Conservation (phyloP, 495 filamentous ascomycete genomes). For the Podospora anserina region DNA sequence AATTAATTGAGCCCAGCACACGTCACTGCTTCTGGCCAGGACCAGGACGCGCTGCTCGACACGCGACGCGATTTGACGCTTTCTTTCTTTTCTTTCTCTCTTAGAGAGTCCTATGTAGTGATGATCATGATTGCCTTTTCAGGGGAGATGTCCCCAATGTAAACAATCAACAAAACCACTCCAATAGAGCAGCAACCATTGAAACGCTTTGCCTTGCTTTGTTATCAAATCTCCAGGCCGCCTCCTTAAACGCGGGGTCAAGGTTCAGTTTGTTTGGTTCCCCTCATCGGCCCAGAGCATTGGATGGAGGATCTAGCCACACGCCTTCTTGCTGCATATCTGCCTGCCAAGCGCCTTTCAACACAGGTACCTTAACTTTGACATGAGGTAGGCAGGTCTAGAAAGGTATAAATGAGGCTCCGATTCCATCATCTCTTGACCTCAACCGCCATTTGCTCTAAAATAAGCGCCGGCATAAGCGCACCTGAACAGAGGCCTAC, state of each 20-base stretch:
- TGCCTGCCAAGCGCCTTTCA: background rate
- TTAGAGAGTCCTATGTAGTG: too few species aligned
- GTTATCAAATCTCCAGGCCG: conserved; percentile 7
- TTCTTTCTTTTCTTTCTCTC: background rate
- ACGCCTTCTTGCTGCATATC: background rate
- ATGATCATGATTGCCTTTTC: background rate
- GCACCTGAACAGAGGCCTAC: too few species aligned
- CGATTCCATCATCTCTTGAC: too few species aligned
- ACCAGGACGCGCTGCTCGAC: conserved; percentile 15
- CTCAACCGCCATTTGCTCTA: too few species aligned
- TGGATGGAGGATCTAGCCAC: background rate
- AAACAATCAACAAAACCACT: conserved; percentile 3
- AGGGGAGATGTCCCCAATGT: conserved; percentile 1
- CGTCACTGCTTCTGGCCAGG: background rate
- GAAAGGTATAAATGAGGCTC: background rate
- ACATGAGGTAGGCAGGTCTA: background rate
- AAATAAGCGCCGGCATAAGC: too few species aligned
- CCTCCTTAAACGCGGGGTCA: background rate
- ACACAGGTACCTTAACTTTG: background rate
- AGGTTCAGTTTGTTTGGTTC: background rate
- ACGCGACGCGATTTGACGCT: conserved; percentile 15
- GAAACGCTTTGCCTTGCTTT: background rate
- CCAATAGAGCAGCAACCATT: background rate
- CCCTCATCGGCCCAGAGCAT: background rate
- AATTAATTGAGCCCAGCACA: conserved; percentile 19